Evolutionary conservation across 1,284 basidiomycete species (phyloP), one percentile per base, ranked within the genome.

Genomic region (Cutaneotrichosporon sp.): DNA sequence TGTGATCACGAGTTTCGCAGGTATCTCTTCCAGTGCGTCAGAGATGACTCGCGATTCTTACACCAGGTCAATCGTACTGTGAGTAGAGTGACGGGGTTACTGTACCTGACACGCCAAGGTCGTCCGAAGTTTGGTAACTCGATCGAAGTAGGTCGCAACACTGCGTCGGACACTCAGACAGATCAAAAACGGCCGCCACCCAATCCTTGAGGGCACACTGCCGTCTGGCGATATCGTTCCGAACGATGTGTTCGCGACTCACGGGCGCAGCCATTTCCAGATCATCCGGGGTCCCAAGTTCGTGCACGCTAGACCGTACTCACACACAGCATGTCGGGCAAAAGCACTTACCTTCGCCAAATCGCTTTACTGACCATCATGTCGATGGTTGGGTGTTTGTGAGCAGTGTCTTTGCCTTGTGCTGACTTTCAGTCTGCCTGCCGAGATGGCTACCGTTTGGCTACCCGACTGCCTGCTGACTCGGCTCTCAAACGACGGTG

Each of bases 281-380:
- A 85, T 96, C 22, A 85, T 97, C 40, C 90, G 91, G 71, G 92
- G 92, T 0, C 90, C 90, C 7, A 91, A 94, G 91, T 93, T 71
- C 74, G 87, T 80, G 34, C 5, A 11, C 26, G 30, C 13, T 9
- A 26, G 31, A 14, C 10, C 10, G n/a, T 32, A 26, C 58, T 38
- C 52, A 61, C 61, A 14, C 13, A 8, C 47, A 93, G 91, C 75
- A 93, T 93, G 91, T 90, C 90, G 34, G 91, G 88, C 0, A 98
- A 98, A 80, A 96, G 90, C 75, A 97, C 94, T 0, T 95, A 94
- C 73, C 82, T 98, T 11, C 86, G 88, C 21, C 93, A 97, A 75
- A 86, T 93, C 34, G 95, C 89, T 0, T 83, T 97, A 2, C 81
- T 97, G 53, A 85, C 87, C 0, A 83, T 96, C 21, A 89, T 96